These are phyloP conservation scores for Russula brevipes DNA, from an alignment of 768 basidiomycete species.

Conservation along the genomic window DNA sequence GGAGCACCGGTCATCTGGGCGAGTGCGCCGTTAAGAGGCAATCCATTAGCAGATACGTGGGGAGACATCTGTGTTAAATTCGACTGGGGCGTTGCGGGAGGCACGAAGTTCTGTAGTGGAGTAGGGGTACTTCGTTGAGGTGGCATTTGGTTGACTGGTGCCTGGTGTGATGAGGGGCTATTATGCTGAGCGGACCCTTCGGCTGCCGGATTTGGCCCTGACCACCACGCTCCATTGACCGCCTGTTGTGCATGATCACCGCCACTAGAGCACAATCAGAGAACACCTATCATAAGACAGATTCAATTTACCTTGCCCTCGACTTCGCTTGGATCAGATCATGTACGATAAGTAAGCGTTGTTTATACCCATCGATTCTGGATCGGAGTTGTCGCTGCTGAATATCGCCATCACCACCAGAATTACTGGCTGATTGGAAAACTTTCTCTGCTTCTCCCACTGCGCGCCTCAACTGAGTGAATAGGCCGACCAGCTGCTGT, in stretches of 20 bases:
- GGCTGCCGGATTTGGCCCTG: neutral
- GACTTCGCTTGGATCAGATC: neutral
- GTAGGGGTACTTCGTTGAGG: slow-evolving; percentile 13
- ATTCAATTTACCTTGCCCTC: neutral
- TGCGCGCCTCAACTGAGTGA: neutral
- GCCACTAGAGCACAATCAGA: slow-evolving; percentile 1
- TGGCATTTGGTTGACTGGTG: slow-evolving; percentile 2
- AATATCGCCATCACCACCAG: neutral
- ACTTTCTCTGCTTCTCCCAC: slow-evolving; percentile 9
- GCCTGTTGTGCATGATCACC: slow-evolving; percentile 12
- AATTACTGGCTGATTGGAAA: neutral
- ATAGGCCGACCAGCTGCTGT: neutral
- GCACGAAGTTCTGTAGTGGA: slow-evolving; percentile 13
- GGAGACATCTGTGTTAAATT: slow-evolving; percentile 13
- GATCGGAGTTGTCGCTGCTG: slow-evolving; percentile 1
- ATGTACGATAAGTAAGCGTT: neutral
- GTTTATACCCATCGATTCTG: slow-evolving; percentile 5
- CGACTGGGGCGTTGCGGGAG: slow-evolving; percentile 1
- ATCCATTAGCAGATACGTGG: slow-evolving; percentile 1
- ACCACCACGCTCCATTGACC: neutral
- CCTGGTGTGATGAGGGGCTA: slow-evolving; percentile 12
- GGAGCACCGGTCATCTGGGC: neutral
- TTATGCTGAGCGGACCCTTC: slow-evolving; percentile 13
- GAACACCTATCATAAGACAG: neutral
- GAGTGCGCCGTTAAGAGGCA: neutral